Conservation (phyloP, 768 basidiomycete species). For the Mycena amicta region DNA sequence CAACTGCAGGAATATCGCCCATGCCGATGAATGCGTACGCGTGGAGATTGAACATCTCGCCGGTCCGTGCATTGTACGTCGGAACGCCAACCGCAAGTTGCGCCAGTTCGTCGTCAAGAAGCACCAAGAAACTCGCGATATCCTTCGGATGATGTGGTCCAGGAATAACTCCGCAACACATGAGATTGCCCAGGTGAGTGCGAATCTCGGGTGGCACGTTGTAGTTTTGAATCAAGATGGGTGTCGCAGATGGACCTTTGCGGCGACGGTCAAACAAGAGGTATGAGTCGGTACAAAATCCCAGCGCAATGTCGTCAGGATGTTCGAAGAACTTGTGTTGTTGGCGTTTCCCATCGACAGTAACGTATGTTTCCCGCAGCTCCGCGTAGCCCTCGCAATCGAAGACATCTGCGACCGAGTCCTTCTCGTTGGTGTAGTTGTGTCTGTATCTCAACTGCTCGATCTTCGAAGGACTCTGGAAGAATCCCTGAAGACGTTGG, state of each 20-base stretch:
- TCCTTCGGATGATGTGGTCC: constrained; percentile 32
- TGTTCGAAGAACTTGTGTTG: constrained; percentile 38
- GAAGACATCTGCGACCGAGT: constrained; percentile 34
- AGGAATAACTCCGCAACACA: constrained; percentile 36
- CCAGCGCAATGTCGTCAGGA: constrained; percentile 43
- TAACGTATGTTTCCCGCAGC: constrained; percentile 27
- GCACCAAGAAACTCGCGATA: neutral
- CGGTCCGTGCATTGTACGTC: constrained; percentile 23
- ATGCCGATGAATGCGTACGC: constrained; percentile 31
- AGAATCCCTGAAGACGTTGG: constrained; percentile 29
- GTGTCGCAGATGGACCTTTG: constrained; percentile 37
- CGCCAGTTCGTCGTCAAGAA: constrained; percentile 1
- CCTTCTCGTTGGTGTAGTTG: constrained; percentile 14
- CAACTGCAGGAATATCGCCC: constrained; percentile 38
- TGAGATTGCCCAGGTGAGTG: constrained; percentile 28
- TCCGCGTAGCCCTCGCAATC: constrained; percentile 35
- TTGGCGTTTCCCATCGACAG: constrained; percentile 27
- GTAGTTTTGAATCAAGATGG: constrained; percentile 43
- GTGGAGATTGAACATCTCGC: constrained; percentile 29
- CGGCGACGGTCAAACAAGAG: constrained; percentile 35
- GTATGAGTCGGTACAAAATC: constrained; percentile 43
- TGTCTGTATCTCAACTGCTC: constrained; percentile 17
- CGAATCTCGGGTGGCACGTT: constrained; percentile 36
- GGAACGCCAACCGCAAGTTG: constrained; percentile 15
- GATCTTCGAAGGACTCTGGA: constrained; percentile 11